A percentile compares a stretch with the other conserved stretches of the same genome.
phyloP scores from a whole-genome alignment of 2,329 filamentous ascomycete genomes.

The Metarhizium sp. region DNA sequence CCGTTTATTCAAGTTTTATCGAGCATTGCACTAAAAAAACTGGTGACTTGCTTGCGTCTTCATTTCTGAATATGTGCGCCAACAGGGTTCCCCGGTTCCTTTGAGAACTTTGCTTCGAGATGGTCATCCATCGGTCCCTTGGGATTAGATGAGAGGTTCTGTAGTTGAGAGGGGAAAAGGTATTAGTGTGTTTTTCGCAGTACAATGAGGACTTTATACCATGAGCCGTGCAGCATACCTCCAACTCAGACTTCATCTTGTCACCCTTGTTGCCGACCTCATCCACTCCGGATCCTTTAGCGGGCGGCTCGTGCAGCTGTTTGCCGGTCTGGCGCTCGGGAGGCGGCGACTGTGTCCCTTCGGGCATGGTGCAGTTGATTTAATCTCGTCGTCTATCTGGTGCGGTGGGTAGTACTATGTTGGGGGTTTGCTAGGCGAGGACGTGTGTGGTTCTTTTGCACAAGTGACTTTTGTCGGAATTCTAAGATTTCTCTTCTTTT shows the following conservation, averaged over 20 bases:
- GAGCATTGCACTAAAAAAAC: neutral
- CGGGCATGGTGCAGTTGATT: slow-evolving; percentile 46
- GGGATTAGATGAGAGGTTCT: slow-evolving; percentile 57
- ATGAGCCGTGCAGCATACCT: slow-evolving; percentile 26
- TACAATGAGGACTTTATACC: neutral
- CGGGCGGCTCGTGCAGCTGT: slow-evolving; percentile 52
- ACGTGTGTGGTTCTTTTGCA: too few species aligned
- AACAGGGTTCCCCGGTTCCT: slow-evolving; percentile 23
- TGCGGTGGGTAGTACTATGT: neutral
- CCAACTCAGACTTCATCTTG: slow-evolving; percentile 40
- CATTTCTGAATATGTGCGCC: slow-evolving; percentile 2
- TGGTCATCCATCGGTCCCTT: slow-evolving; percentile 52
- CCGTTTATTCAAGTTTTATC: neutral
- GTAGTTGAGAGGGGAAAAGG: neutral
- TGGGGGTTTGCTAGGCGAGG: neutral
- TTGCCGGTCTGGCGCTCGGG: slow-evolving; percentile 57
- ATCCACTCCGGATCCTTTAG: slow-evolving; percentile 47
- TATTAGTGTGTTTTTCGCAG: neutral
- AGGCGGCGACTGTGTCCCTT: slow-evolving; percentile 54
- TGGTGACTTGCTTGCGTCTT: neutral
- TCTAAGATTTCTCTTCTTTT: too few species aligned
- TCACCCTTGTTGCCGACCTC: slow-evolving; percentile 44
- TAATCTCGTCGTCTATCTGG: too few species aligned
- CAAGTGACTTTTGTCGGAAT: too few species aligned
- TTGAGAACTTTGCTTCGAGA: slow-evolving; percentile 51